Conservation (phyloP, 805 yeast genomes). For the Kodamaea fukazawae region DNA sequence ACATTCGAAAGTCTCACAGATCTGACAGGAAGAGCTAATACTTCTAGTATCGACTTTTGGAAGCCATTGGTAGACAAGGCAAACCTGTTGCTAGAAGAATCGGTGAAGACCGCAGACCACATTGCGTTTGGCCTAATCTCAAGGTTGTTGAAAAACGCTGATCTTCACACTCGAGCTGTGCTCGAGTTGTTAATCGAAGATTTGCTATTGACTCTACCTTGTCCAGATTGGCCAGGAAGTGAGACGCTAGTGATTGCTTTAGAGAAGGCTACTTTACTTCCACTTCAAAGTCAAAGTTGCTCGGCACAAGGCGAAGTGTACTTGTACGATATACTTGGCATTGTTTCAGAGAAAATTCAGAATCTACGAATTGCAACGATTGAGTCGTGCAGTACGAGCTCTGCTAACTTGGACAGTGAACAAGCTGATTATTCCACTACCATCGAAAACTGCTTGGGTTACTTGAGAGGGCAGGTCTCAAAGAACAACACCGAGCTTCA, state of each 20-base stretch:
- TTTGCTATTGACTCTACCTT: slow-evolving; percentile 44
- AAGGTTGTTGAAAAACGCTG: slow-evolving; percentile 22
- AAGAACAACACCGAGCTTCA: too few species aligned
- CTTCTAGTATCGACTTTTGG: neutral
- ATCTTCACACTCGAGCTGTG: slow-evolving; percentile 28
- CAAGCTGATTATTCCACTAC: too few species aligned
- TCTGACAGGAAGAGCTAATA: neutral
- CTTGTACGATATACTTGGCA: slow-evolving; percentile 60
- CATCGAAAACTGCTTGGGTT: too few species aligned
- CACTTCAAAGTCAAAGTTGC: slow-evolving; percentile 38
- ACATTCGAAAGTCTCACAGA: neutral
- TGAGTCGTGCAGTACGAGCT: too few species aligned
- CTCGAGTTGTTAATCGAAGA: slow-evolving; percentile 60
- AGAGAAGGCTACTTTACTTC: slow-evolving; percentile 40
- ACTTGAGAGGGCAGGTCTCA: too few species aligned
- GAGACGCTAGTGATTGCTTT: slow-evolving; percentile 49
- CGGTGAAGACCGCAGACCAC: slow-evolving; percentile 18
- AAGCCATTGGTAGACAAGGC: neutral
- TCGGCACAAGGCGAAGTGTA: slow-evolving; percentile 46
- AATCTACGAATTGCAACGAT: too few species aligned
- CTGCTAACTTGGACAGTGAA: slow-evolving; percentile 8
- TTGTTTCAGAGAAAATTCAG: slow-evolving; percentile 53
- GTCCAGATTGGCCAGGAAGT: slow-evolving; percentile 64
- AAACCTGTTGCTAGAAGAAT: slow-evolving; percentile 13
- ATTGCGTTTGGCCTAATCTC: slow-evolving; percentile 25